Evolutionary conservation across 2,329 filamentous ascomycete genomes (phyloP).

Genomic region (Lomentospora prolificans): DNA sequence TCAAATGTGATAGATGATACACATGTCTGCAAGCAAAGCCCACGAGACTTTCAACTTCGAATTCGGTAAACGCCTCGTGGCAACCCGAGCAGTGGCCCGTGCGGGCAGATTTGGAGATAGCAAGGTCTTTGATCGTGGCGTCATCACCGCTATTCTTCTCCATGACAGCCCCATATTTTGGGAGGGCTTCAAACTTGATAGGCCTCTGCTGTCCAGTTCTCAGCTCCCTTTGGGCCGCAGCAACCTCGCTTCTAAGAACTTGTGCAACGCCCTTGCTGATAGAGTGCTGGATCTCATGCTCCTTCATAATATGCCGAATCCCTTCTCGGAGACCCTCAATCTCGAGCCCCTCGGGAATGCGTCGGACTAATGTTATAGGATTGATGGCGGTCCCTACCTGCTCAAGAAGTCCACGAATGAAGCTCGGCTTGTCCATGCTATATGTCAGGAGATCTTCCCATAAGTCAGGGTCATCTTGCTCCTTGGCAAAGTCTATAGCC

Average conservation of each 20-base stretch:
- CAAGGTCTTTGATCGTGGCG: constrained; percentile 13
- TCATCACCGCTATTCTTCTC: constrained; percentile 27
- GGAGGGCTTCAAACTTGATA: constrained; percentile 75
- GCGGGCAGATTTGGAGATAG: constrained; percentile 23
- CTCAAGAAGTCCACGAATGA: constrained; percentile 84
- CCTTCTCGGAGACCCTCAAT: constrained; percentile 86
- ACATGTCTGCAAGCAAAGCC: constrained; percentile 77
- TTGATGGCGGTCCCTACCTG: constrained; percentile 92
- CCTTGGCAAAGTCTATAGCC: constrained; percentile 89
- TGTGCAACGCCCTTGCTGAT: constrained; percentile 84
- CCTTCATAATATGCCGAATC: constrained; percentile 80
- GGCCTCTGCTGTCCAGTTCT: constrained; percentile 71
- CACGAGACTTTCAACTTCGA: constrained; percentile 62
- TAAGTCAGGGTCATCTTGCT: constrained; percentile 81
- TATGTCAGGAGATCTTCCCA: constrained; percentile 95
- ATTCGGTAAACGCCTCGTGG: constrained; percentile 43
- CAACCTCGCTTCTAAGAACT: constrained; percentile 81
- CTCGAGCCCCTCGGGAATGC: constrained; percentile 87
- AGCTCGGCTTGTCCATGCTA: constrained; percentile 93
- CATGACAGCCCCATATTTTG: constrained; percentile 31
- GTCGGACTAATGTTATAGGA: constrained; percentile 77
- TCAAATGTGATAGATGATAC: constrained; percentile 65
- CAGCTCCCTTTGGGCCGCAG: constrained; percentile 69
- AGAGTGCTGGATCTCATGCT: constrained; percentile 90
- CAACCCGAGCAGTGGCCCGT: constrained; percentile 53